Evolutionary conservation across 352 stramenopile species (phyloP).

Genomic region (Phytophthora kernoviae): DNA sequence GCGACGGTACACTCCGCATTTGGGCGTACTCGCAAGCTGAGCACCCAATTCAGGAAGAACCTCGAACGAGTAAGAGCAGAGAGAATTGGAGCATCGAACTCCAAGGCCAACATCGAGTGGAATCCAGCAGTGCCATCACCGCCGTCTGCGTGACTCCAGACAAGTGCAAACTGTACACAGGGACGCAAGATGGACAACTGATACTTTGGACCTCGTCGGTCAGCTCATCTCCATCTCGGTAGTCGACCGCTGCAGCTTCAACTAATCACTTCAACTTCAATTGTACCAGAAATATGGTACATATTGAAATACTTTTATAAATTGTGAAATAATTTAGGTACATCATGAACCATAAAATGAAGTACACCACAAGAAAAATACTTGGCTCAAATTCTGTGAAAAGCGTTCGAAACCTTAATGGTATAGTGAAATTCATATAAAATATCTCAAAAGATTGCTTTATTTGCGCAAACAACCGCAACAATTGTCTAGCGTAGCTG

Average conservation of each 20-base stretch:
- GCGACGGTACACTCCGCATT: conserved; percentile 62
- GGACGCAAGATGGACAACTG: conserved; percentile 56
- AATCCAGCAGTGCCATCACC: conserved; percentile 50
- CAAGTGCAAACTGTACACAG: conserved; percentile 68
- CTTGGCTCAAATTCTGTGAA: no score
- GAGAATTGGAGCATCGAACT: conserved; percentile 58
- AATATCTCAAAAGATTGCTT: neutral
- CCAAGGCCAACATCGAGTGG: conserved; percentile 51
- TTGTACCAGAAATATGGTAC: no score
- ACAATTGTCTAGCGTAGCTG: neutral
- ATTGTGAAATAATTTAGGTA: no score
- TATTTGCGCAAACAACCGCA: neutral
- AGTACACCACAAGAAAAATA: no score
- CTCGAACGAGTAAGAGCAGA: conserved; percentile 21
- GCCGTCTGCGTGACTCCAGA: conserved; percentile 53
- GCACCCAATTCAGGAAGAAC: conserved; percentile 9
- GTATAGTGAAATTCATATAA: neutral
- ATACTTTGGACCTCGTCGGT: conserved; percentile 47
- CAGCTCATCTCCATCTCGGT: conserved; percentile 12
- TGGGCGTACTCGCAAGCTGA: conserved; percentile 65
- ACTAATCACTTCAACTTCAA: neutral
- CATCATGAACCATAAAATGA: no score
- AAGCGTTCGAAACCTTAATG: no score
- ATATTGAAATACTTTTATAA: no score
- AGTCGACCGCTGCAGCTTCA: conserved; percentile 2